Conservation (phyloP, 108 stramenopile genomes). For the Aurantiochytrium sp. region DNA sequence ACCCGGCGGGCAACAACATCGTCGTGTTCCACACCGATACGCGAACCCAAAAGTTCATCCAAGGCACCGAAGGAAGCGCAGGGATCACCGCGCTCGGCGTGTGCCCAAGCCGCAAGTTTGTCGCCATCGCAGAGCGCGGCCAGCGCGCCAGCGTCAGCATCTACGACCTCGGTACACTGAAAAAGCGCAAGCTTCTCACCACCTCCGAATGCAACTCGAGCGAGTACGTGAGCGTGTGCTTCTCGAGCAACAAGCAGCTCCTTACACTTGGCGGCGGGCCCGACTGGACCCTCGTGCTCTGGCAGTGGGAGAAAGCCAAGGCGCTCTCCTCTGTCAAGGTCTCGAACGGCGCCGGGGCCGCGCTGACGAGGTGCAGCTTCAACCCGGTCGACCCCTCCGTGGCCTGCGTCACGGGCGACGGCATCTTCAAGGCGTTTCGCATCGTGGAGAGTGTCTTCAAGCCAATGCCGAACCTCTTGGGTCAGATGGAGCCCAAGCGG, state of each 20-base stretch:
- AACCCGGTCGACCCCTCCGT: conserved; percentile 52
- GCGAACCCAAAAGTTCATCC: conserved; percentile 42
- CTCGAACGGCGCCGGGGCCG: background rate
- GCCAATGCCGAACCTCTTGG: conserved; percentile 6
- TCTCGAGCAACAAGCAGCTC: conserved; percentile 50
- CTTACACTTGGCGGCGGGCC: conserved; percentile 56
- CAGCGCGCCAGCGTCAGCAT: conserved; percentile 23
- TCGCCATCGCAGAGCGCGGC: conserved; percentile 48
- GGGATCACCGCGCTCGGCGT: conserved; percentile 51
- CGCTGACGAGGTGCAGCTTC: conserved; percentile 46
- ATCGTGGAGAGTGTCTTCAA: conserved; percentile 31
- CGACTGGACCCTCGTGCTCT: conserved; percentile 52
- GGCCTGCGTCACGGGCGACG: conserved; percentile 55
- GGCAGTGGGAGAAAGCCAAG: conserved; percentile 55
- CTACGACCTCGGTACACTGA: conserved; percentile 46
- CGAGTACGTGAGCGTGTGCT: conserved; percentile 36
- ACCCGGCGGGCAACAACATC: conserved; percentile 48
- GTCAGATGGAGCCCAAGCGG: conserved; percentile 40
- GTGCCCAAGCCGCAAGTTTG: conserved; percentile 34
- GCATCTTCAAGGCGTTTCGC: conserved; percentile 50
- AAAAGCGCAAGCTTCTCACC: conserved; percentile 49
- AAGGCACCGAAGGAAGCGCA: conserved; percentile 32
- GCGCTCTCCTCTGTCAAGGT: conserved; percentile 38
- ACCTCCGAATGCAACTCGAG: conserved; percentile 43
- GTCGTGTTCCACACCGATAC: conserved; percentile 48